Evolutionary conservation across 1,284 basidiomycete species (phyloP).

Genomic region (Fomes fomentarius): DNA sequence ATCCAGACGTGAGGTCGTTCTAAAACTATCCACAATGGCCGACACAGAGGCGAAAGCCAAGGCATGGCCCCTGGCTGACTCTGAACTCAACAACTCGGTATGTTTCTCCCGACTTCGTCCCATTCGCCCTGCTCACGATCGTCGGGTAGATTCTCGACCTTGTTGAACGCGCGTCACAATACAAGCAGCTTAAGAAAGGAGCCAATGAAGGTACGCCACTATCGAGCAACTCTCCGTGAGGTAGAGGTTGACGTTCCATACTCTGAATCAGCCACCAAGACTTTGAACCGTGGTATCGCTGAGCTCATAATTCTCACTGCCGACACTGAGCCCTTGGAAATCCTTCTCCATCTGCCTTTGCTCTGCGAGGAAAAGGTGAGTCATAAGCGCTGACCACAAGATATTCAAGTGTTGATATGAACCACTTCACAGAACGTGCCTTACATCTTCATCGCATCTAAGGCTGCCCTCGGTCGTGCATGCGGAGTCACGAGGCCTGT

Average conservation of each 20-base stretch:
- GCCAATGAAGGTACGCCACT: conserved; percentile 83
- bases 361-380: conserved; percentile 97
- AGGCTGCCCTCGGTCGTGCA: conserved; percentile 93
- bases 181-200: conserved; percentile 98
- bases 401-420: conserved; percentile 8
- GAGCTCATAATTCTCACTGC: conserved; percentile 99
- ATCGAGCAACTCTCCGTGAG: background rate
- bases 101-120: conserved; percentile 38
- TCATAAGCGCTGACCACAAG: background rate
- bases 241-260: background rate
- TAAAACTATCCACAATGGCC: conserved; percentile 47
- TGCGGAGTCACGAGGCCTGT: conserved; percentile 97
- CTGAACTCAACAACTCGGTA: conserved; percentile 93
- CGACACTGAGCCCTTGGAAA: conserved; percentile 97
- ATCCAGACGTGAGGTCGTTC: conserved; percentile 70
- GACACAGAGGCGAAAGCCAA: conserved; percentile 61
- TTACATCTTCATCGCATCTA: conserved; percentile 94
- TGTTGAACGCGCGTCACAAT: conserved; percentile 88
- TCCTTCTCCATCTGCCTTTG: conserved; percentile 95
- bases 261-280: conserved; percentile 80
- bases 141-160: conserved; percentile 80
- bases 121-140: conserved; percentile 7
- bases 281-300: conserved; percentile 97
- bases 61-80: conserved; percentile 93
- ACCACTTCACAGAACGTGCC: conserved; percentile 77